A percentile compares a stretch with the other conserved stretches of the same genome.
Evolutionary conservation across 371 early-diverging fungal species (phyloP).

Genomic region (Mucor velutinosus): DNA sequence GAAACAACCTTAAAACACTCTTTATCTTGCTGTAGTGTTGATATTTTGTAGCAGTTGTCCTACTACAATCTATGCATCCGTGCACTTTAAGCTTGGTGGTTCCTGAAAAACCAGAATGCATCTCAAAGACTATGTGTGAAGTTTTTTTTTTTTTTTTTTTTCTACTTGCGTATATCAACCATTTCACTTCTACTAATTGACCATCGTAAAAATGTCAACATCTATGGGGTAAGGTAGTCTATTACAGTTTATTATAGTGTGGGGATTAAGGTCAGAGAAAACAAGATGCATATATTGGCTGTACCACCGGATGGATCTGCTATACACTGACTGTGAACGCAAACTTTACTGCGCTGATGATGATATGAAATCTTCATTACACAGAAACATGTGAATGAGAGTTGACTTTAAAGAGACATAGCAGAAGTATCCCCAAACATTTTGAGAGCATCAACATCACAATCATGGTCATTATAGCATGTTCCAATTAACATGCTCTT

Average conservation of each 20-base stretch:
- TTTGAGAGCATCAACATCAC: background rate
- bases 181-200: background rate
- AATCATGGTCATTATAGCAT: too few species aligned
- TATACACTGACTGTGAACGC: background rate
- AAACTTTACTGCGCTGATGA: background rate
- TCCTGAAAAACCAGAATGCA: background rate
- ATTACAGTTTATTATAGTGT: background rate
- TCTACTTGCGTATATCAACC: background rate
- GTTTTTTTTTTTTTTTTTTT: background rate
- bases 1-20: background rate
- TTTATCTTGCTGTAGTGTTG: background rate
- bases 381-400: conserved; percentile 3
- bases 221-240: background rate
- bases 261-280: background rate
- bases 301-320: background rate
- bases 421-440: background rate
- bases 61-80: background rate
- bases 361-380: background rate
- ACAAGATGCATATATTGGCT: background rate
- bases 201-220: background rate
- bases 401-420: background rate
- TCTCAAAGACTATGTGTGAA: background rate
- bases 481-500: too few species aligned
- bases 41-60: background rate
- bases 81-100: background rate